Evolutionary conservation across 176 grass and related monocot genomes (phyloP).

Genomic region (Lolium multiflorum): DNA sequence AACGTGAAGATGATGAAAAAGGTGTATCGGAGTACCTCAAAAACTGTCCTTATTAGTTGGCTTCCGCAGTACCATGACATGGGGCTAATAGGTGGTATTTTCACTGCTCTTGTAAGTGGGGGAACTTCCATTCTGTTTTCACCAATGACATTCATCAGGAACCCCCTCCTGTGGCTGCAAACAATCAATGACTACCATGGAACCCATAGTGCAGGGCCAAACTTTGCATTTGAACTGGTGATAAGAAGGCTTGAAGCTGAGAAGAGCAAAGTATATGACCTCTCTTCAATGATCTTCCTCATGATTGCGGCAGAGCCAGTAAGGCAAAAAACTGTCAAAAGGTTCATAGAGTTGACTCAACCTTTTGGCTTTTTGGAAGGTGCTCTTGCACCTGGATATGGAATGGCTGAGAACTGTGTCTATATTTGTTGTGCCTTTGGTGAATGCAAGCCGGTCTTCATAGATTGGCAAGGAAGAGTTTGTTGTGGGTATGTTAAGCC

Average conservation of each 20-base stretch:
- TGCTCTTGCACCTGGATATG: slow-evolving; percentile 74
- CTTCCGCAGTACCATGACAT: slow-evolving; percentile 92
- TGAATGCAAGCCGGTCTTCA: slow-evolving; percentile 65
- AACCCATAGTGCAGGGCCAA: slow-evolving; percentile 78
- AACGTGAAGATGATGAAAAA: slow-evolving; percentile 80
- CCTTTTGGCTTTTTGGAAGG: slow-evolving; percentile 72
- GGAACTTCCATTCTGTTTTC: slow-evolving; percentile 76
- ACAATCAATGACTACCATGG: slow-evolving; percentile 64
- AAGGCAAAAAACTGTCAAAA: slow-evolving; percentile 75
- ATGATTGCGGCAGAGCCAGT: slow-evolving; percentile 86
- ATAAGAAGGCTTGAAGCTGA: slow-evolving; percentile 64
- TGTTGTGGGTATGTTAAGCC: slow-evolving; percentile 70
- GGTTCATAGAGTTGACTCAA: slow-evolving; percentile 65
- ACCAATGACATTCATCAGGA: slow-evolving; percentile 79
- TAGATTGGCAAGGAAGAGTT: slow-evolving; percentile 79
- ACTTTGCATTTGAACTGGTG: slow-evolving; percentile 78
- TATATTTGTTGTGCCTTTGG: slow-evolving; percentile 76
- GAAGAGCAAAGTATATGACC: slow-evolving; percentile 58
- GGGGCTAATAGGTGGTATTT: slow-evolving; percentile 77
- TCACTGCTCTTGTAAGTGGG: slow-evolving; percentile 81
- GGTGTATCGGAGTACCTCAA: slow-evolving; percentile 67
- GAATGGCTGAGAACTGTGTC: slow-evolving; percentile 77
- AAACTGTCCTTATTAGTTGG: slow-evolving; percentile 75
- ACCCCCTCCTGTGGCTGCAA: slow-evolving; percentile 74
- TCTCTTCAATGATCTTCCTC: slow-evolving; percentile 74